Evolutionary conservation across 106 monocot species (phyloP).

Genomic region (Allium fistulosum): DNA sequence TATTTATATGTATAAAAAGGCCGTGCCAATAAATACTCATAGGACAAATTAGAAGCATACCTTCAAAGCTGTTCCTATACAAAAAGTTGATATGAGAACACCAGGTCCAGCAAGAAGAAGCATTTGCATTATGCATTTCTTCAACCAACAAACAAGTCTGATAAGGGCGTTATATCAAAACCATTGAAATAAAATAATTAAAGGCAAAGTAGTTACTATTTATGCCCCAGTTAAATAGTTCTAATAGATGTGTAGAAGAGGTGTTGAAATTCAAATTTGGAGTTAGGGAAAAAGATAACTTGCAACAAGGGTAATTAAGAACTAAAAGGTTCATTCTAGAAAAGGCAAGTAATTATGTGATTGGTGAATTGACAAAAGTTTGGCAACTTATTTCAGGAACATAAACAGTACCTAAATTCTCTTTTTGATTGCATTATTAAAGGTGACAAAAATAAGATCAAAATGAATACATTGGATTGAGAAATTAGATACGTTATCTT

Average conservation of each 20-base stretch:
- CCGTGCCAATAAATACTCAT: neutral
- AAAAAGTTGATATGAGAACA: slow-evolving; percentile 88
- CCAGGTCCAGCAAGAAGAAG: slow-evolving; percentile 91
- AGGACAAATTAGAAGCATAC: slow-evolving; percentile 17
- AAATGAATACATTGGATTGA: too few relatives aligned
- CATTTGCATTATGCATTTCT: slow-evolving; percentile 97
- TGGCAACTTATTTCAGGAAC: too few relatives aligned
- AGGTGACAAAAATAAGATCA: too few relatives aligned
- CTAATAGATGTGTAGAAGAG: neutral
- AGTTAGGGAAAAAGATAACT: too few relatives aligned
- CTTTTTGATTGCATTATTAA: too few relatives aligned
- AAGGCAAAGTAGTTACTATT: neutral
- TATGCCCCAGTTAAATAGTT: neutral
- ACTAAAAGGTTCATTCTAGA: too few relatives aligned
- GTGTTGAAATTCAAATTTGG: too few relatives aligned
- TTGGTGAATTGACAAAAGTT: too few relatives aligned
- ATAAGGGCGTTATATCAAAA: neutral
- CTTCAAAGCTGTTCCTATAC: slow-evolving; percentile 68
- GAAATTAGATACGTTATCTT: too few relatives aligned
- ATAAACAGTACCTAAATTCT: too few relatives aligned
- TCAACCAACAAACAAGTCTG: slow-evolving; percentile 11
- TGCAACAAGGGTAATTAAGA: too few relatives aligned
- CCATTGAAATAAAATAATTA: neutral
- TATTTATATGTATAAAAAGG: neutral
- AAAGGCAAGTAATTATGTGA: too few relatives aligned